phyloP scores from a whole-genome alignment of 345 rosid species.

The Murraya paniculata region DNA sequence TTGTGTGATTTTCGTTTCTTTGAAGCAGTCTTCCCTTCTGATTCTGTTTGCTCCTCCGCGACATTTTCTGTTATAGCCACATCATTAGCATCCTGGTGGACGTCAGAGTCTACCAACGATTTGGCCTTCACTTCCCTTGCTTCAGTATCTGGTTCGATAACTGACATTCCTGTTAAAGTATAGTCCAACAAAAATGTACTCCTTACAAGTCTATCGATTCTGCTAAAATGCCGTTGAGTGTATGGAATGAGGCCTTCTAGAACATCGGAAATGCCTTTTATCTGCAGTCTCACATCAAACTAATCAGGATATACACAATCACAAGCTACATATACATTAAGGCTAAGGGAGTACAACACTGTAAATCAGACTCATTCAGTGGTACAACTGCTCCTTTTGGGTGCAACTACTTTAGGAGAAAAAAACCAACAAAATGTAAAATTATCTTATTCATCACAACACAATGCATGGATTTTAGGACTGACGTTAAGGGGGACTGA shows the following conservation, averaged over 20 bases:
- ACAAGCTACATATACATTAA: not conserved
- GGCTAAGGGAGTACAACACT: too few species aligned
- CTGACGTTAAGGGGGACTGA: not conserved
- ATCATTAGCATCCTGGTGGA: slow-evolving; percentile 13
- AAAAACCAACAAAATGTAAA: not conserved
- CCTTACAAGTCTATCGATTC: slow-evolving; percentile 84
- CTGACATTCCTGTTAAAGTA: slow-evolving; percentile 79
- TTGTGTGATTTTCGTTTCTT: slow-evolving; percentile 68
- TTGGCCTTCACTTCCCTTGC: slow-evolving; percentile 13
- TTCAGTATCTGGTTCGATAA: slow-evolving; percentile 53
- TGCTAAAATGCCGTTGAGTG: slow-evolving; percentile 82
- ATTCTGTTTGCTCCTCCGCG: slow-evolving; percentile 19
- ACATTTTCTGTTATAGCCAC: not conserved
- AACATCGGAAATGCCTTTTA: slow-evolving; percentile 75
- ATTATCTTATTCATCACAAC: not conserved
- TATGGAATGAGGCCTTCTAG: slow-evolving; percentile 89
- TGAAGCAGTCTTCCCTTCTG: slow-evolving; percentile 26
- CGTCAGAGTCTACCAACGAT: not conserved
- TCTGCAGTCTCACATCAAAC: slow-evolving; percentile 36
- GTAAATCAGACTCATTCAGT: not conserved
- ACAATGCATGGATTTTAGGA: not conserved
- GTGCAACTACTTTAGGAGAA: not conserved
- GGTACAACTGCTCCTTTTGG: not conserved
- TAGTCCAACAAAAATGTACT: slow-evolving; percentile 91
- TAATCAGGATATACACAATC: not conserved